Percentiles rank a stretch among this genome's conserved stretches.
Evolutionary conservation across 306 rosid species (phyloP).

Genomic region (Amphicarpaea edgeworthii): DNA sequence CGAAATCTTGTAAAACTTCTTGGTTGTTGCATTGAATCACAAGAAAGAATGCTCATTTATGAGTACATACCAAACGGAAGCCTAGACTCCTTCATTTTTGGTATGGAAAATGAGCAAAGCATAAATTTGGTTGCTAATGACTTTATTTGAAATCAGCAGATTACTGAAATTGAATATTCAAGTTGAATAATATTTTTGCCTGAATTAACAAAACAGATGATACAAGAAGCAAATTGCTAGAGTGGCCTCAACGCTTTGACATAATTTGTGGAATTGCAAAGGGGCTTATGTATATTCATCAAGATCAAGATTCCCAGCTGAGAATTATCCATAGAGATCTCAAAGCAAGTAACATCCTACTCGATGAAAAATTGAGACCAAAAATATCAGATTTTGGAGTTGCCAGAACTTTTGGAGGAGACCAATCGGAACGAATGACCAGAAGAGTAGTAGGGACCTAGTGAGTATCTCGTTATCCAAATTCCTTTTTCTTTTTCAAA

Average conservation of each 20-base stretch:
- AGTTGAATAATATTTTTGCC: background rate
- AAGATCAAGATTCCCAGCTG: slow-evolving; percentile 26
- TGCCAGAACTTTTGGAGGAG: slow-evolving; percentile 16
- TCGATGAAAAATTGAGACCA: background rate
- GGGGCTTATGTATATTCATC: slow-evolving; percentile 20
- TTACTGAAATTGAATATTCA: background rate
- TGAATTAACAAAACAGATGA: slow-evolving; percentile 30
- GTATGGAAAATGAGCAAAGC: slow-evolving; percentile 6
- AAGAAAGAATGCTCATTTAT: slow-evolving; percentile 25
- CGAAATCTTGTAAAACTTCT: slow-evolving; percentile 30
- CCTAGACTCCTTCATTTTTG: slow-evolving; percentile 45
- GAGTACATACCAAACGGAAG: slow-evolving; percentile 38
- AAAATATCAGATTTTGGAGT: slow-evolving; percentile 34
- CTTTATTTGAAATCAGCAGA: background rate
- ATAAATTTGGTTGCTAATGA: background rate
- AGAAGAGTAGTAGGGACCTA: slow-evolving; percentile 51
- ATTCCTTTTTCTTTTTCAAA: no score
- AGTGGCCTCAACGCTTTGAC: slow-evolving; percentile 10
- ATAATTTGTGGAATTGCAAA: background rate
- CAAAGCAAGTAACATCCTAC: slow-evolving; percentile 20
- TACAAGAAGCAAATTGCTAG: slow-evolving; percentile 12
- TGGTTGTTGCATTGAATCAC: slow-evolving; percentile 18
- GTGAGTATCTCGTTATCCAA: slow-evolving; percentile 30
- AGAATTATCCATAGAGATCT: slow-evolving; percentile 8
- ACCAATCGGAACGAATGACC: slow-evolving; percentile 2